phyloP scores from a whole-genome alignment of 768 basidiomycete species.

The Nidula microcarpa region DNA sequence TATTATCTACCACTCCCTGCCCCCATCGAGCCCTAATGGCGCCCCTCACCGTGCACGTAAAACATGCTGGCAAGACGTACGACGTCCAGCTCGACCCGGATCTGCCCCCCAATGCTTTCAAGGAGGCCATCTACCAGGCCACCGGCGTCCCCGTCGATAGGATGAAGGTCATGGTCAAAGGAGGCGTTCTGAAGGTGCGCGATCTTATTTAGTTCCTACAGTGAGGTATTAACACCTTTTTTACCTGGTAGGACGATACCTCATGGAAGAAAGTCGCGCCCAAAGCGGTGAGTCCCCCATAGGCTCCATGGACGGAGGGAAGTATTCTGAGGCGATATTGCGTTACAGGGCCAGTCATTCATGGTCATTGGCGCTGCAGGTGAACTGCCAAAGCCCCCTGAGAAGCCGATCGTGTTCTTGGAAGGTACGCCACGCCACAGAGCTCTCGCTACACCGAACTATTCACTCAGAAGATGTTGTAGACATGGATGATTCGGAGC shows the following conservation, averaged over 20 bases:
- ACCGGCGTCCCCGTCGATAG: constrained; percentile 89
- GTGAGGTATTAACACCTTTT: not conserved
- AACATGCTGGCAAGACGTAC: constrained; percentile 87
- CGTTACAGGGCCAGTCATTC: constrained; percentile 74
- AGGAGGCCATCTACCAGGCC: constrained; percentile 72
- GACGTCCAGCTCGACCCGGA: constrained; percentile 71
- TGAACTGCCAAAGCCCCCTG: constrained; percentile 86
- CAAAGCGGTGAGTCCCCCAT: constrained; percentile 65
- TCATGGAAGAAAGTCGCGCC: constrained; percentile 82
- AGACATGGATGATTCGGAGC: constrained; percentile 84
- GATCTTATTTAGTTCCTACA: not conserved
- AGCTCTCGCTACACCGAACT: constrained; percentile 6
- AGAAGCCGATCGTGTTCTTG: constrained; percentile 74
- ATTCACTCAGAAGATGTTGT: not conserved
- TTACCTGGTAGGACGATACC: constrained; percentile 66
- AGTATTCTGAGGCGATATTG: no score
- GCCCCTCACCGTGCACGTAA: constrained; percentile 69
- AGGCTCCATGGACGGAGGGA: no score
- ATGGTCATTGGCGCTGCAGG: constrained; percentile 94
- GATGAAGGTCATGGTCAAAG: constrained; percentile 98
- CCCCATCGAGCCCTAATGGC: no score
- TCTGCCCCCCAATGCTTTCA: constrained; percentile 70
- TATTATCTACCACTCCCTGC: no score
- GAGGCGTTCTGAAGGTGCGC: constrained; percentile 81
- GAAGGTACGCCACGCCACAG: constrained; percentile 51